phyloP scores from a whole-genome alignment of 345 rosid species.

The Pseudoturritis turrita region DNA sequence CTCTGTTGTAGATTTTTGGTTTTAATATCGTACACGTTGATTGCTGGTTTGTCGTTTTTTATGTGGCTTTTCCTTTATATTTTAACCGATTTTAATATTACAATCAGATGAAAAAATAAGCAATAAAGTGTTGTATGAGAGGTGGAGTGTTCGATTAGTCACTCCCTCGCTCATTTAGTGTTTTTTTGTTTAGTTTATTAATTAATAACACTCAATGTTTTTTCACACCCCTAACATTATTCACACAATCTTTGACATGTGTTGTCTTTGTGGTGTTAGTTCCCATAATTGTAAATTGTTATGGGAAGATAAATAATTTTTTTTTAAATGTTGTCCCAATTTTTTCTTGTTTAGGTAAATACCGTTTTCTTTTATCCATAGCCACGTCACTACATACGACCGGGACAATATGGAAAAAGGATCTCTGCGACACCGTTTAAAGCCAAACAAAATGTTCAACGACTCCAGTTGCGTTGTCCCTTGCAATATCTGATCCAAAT shows the following conservation, averaged over 20 bases:
- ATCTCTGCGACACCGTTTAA: constrained; percentile 17
- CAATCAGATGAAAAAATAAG: no score
- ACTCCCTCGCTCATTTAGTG: no score
- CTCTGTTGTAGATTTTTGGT: no score
- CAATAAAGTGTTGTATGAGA: no score
- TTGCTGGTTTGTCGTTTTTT: no score
- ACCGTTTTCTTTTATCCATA: neutral
- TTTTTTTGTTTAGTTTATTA: no score
- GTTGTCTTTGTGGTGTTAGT: neutral
- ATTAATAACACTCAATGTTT: no score
- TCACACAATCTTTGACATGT: neutral
- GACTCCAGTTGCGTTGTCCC: constrained; percentile 17
- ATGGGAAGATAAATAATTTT: neutral
- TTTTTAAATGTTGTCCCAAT: neutral
- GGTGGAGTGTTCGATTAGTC: no score
- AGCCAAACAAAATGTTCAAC: constrained; percentile 16
- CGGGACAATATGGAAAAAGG: neutral
- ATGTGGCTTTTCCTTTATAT: no score
- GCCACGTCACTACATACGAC: constrained; percentile 16
- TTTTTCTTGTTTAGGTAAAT: neutral
- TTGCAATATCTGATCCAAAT: constrained; percentile 7
- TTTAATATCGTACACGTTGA: no score
- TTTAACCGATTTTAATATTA: no score
- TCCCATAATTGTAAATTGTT: neutral
- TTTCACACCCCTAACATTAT: neutral